Evolutionary conservation across 345 rosid genomes (phyloP).

Genomic region (Fremontodendron californicum): DNA sequence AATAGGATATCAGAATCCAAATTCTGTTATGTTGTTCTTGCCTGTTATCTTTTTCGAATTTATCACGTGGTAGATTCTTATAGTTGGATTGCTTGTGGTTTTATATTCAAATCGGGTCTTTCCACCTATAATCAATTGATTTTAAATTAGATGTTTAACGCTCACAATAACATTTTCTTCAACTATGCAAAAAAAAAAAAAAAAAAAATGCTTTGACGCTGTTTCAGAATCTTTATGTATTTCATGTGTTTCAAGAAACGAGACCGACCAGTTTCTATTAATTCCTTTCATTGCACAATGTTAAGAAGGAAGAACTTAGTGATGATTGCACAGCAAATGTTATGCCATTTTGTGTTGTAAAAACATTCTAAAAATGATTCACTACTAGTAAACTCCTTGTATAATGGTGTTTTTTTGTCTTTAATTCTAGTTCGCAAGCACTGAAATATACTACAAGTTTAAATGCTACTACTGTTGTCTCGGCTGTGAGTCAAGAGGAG

Average conservation of each 20-base stretch:
- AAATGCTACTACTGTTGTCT: slow-evolving; percentile 83
- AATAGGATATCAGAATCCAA: too few species aligned
- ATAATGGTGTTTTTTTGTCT: slow-evolving; percentile 17
- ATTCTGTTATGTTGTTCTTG: too few species aligned
- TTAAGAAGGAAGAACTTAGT: not conserved
- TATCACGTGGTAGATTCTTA: too few species aligned
- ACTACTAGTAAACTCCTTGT: not conserved
- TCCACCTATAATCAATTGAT: too few species aligned
- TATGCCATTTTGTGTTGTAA: not conserved
- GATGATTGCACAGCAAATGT: slow-evolving; percentile 4
- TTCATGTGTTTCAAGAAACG: not conserved
- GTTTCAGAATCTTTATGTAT: not conserved
- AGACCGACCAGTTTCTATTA: not conserved
- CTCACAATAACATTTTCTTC: not conserved
- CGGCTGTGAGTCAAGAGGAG: slow-evolving; percentile 62
- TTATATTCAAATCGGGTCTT: too few species aligned
- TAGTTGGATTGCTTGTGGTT: too few species aligned
- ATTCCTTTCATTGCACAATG: not conserved
- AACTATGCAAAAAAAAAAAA: too few species aligned
- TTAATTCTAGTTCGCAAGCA: slow-evolving; percentile 50
- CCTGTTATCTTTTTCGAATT: too few species aligned
- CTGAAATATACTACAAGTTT: slow-evolving; percentile 73
- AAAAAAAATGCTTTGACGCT: not conserved
- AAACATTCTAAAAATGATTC: not conserved
- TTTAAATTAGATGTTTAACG: too few species aligned